Base-by-base conservation (phyloP, 352 stramenopile genomes). In the Pythium dissimile region DNA sequence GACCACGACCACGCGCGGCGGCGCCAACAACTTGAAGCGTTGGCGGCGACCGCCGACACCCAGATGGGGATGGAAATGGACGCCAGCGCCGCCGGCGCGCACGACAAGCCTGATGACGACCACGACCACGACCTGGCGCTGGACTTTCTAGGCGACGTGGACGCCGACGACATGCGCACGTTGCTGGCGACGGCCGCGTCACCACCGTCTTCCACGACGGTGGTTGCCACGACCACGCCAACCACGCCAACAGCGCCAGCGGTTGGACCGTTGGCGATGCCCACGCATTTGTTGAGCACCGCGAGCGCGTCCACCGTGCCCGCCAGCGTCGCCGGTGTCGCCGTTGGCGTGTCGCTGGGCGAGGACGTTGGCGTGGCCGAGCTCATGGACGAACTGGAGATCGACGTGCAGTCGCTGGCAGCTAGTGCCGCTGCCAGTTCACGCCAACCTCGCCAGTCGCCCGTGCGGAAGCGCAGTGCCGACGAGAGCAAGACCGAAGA, bases 401-500 rank as follows among this genome's bases (percentile, higher is more conserved):
- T 91, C 31, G 61, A 85, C 24, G 55, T 80, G 35, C 28, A 54
- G 47, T 20, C 47, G 23, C 47, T 54, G 3, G 47, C 21, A n/a
- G 21, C 71, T n/a, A n/a, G n/a, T n/a, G n/a, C n/a, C n/a, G n/a
- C n/a, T n/a, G n/a, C n/a, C n/a, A n/a, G n/a, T n/a, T n/a, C n/a
- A n/a, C n/a, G n/a, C n/a, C n/a, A n/a, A n/a, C n/a, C n/a, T n/a
- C n/a, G n/a, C n/a, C n/a, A n/a, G 12, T 15, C 69, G 20, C 49
- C 66, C 1, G 51, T 68, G 35, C 34, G 34, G 6, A 12, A 41
- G 34, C 34, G 34, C 8, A 41, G 34, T 2, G 65, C 59, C 12
- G 58, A 56, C 47, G 77, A 86, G 60, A 41, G 35, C 24, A 84
- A 87, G 56, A 85, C 71, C 8, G 77, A 86, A 32, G 75, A 86